Evolutionary conservation across 2,329 filamentous ascomycete species (phyloP).

Genomic region (Paecilomyces sp.): DNA sequence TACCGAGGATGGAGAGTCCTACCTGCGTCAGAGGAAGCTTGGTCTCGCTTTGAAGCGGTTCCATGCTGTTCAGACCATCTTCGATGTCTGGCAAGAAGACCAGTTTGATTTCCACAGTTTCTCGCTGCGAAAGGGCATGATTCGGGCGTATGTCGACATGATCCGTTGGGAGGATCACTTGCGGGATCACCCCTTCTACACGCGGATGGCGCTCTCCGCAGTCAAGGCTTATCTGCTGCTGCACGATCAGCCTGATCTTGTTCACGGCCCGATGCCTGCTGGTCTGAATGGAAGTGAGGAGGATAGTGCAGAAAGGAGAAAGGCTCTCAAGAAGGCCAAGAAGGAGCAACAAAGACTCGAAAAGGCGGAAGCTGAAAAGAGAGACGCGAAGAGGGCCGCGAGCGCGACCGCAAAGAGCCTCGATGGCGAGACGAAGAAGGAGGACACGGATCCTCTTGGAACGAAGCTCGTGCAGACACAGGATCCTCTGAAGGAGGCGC

Average conservation of each 20-base stretch:
- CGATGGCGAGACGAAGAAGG: constrained; percentile 64
- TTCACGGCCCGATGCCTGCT: constrained; percentile 54
- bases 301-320: constrained; percentile 65
- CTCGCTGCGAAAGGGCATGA: constrained; percentile 92
- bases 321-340: constrained; percentile 82
- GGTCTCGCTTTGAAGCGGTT: constrained; percentile 89
- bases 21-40: constrained; percentile 71
- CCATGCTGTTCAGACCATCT: constrained; percentile 81
- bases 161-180: constrained; percentile 90
- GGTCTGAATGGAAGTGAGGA: constrained; percentile 46
- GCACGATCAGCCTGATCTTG: constrained; percentile 63
- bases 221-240: constrained; percentile 74
- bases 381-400: constrained; percentile 73
- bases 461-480: constrained; percentile 71
- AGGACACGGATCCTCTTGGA: constrained; percentile 82
- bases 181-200: constrained; percentile 88
- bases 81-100: constrained; percentile 96
- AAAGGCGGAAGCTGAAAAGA: constrained; percentile 73
- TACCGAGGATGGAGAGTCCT: constrained; percentile 89
- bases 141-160: constrained; percentile 93
- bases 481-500: constrained; percentile 75
- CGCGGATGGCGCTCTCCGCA: constrained; percentile 72
- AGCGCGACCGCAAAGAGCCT: constrained; percentile 52
- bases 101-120: constrained; percentile 99
- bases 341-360: constrained; percentile 69